Evolutionary conservation across 257 asterid genomes (phyloP).

Genomic region (Avicennia marina): DNA sequence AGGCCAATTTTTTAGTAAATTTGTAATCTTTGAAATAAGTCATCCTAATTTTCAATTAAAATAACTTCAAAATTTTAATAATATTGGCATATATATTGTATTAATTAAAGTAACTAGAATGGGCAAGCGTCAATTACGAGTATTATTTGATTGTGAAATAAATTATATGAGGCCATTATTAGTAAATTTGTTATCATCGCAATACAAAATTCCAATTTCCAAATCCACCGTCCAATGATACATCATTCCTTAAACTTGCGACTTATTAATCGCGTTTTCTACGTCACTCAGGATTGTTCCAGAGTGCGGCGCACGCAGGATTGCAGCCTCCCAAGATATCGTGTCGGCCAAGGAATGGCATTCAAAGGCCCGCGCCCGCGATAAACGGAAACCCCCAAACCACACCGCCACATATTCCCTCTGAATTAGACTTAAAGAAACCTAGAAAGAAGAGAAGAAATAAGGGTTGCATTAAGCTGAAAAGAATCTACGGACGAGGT

Average conservation of each 20-base stretch:
- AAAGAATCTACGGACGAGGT: not conserved
- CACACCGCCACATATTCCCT: not conserved
- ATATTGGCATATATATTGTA: no score
- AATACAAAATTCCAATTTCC: no score
- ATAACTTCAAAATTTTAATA: no score
- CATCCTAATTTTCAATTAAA: no score
- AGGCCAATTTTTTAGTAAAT: no score
- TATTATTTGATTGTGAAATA: no score
- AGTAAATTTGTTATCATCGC: not conserved
- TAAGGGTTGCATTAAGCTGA: not conserved
- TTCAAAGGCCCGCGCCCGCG: not conserved
- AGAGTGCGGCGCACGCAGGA: slow-evolving; percentile 3
- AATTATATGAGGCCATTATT: no score
- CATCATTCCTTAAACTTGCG: not conserved
- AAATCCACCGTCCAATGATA: no score
- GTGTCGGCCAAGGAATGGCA: slow-evolving; percentile 6
- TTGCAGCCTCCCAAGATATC: slow-evolving; percentile 1
- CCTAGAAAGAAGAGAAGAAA: not conserved
- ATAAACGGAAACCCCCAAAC: not conserved
- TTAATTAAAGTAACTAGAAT: no score
- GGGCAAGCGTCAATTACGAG: no score
- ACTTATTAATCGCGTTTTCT: not conserved
- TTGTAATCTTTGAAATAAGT: no score
- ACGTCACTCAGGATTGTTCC: not conserved
- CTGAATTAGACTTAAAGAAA: not conserved